These are phyloP conservation scores for Aegilops speltoides DNA, from an alignment of 176 grass and related monocot genomes.

Conservation along the genomic window DNA sequence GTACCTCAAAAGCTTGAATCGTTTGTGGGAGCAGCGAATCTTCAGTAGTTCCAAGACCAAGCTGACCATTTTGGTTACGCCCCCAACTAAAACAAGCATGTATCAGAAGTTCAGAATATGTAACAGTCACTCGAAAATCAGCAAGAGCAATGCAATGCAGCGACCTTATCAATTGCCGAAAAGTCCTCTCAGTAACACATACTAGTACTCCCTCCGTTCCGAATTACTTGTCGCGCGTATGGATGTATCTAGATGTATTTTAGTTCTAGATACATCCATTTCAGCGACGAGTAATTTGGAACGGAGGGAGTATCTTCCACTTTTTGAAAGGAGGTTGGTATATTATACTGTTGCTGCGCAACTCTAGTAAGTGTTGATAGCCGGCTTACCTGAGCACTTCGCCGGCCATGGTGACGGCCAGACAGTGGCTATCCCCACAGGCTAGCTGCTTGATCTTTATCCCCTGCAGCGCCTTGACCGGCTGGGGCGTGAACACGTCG, in stretches of 20 bases:
- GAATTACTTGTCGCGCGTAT: no score
- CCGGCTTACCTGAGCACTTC: constrained; percentile 75
- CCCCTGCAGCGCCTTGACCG: constrained; percentile 83
- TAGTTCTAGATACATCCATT: no score
- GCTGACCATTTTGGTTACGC: constrained; percentile 96
- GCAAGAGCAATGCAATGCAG: constrained; percentile 15
- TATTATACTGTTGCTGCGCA: no score
- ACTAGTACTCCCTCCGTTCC: no score
- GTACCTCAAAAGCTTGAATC: constrained; percentile 92
- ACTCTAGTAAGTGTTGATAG: neutral
- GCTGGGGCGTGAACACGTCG: constrained; percentile 94
- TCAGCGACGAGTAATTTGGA: no score
- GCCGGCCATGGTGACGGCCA: constrained; percentile 77
- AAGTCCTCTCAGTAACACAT: neutral
- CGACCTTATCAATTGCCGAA: neutral
- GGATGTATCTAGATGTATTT: no score
- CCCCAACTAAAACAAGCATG: constrained; percentile 68
- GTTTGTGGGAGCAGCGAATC: constrained; percentile 94
- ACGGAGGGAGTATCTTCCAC: no score
- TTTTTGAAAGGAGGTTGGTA: neutral
- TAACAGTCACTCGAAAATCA: neutral
- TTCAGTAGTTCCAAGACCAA: constrained; percentile 92
- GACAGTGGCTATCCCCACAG: constrained; percentile 96
- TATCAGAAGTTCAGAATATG: constrained; percentile 21
- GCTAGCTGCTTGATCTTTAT: constrained; percentile 95